phyloP scores from a whole-genome alignment of 352 stramenopile genomes.

The Blastocystis hominis region DNA sequence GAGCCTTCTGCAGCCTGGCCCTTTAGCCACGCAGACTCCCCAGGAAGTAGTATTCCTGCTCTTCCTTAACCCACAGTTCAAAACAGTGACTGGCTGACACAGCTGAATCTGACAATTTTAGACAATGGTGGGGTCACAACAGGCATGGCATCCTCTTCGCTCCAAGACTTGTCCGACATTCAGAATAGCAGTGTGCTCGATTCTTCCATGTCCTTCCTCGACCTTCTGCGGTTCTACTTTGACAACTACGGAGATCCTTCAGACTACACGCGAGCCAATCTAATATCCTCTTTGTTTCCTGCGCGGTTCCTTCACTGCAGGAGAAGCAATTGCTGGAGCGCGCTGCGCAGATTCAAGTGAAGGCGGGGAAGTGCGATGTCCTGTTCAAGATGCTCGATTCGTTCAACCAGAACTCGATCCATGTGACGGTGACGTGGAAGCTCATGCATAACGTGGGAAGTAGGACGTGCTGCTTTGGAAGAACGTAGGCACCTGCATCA shows the following conservation, averaged over 20 bases:
- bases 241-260: slow-evolving; percentile 28
- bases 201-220: neutral
- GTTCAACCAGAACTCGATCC: slow-evolving; percentile 49
- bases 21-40: neutral
- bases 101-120: slow-evolving; percentile 33
- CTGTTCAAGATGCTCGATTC: slow-evolving; percentile 48
- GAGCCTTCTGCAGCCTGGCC: neutral
- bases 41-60: neutral
- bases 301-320: neutral
- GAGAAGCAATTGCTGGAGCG: slow-evolving; percentile 39
- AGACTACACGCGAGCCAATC: neutral
- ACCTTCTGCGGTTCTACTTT: slow-evolving; percentile 12
- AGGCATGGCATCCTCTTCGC: neutral
- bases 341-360: slow-evolving; percentile 5
- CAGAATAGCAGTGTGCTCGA: neutral
- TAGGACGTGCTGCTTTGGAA: neutral
- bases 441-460: slow-evolving; percentile 13
- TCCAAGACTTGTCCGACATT: neutral
- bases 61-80: neutral
- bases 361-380: slow-evolving; percentile 41
- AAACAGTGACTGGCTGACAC: slow-evolving; percentile 42
- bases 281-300: slow-evolving; percentile 6
- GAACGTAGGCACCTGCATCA: slow-evolving; percentile 19
- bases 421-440: slow-evolving; percentile 41
- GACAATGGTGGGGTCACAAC: neutral